Percentiles rank a stretch among this genome's conserved stretches.
These are phyloP conservation scores for Ogataea siamensis DNA, from an alignment of 805 yeast genomes.

Conservation along the genomic window DNA sequence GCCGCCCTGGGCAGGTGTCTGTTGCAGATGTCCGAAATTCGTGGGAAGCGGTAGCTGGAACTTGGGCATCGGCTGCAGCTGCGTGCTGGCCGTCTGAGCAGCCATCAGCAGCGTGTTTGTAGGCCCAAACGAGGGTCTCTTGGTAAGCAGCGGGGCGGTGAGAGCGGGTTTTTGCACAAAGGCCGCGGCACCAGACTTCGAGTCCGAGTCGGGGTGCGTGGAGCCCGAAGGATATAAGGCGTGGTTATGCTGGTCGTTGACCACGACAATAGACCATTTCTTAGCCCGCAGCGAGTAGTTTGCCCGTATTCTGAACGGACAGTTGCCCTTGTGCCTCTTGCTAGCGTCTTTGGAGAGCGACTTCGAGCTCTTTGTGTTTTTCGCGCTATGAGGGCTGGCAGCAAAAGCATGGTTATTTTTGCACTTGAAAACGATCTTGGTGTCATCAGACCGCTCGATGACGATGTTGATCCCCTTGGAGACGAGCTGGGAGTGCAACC, in stretches of 20 bases:
- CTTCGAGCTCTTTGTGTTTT: slow-evolving; percentile 15
- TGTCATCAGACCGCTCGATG: slow-evolving; percentile 59
- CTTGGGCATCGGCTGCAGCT: slow-evolving; percentile 16
- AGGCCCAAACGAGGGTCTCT: slow-evolving; percentile 23
- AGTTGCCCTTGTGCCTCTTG: slow-evolving; percentile 34
- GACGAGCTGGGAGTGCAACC: slow-evolving; percentile 51
- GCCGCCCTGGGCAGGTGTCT: slow-evolving; percentile 11
- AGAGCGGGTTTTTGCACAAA: slow-evolving; percentile 10
- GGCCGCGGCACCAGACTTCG: slow-evolving; percentile 10
- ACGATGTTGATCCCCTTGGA: slow-evolving; percentile 53
- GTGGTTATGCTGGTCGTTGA: slow-evolving; percentile 62
- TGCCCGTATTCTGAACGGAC: slow-evolving; percentile 67
- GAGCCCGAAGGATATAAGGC: slow-evolving; percentile 30
- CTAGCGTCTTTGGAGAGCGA: slow-evolving; percentile 13
- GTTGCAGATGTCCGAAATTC: slow-evolving; percentile 19
- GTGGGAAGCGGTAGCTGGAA: slow-evolving; percentile 26
- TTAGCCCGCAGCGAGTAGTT: slow-evolving; percentile 51
- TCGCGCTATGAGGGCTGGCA: slow-evolving; percentile 4
- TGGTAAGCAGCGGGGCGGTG: slow-evolving; percentile 6
- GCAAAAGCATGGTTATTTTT: slow-evolving; percentile 37
- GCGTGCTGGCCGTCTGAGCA: slow-evolving; percentile 23
- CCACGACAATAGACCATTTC: slow-evolving; percentile 59
- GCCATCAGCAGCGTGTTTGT: slow-evolving; percentile 26
- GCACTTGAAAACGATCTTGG: slow-evolving; percentile 62
- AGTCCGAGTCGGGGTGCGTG: slow-evolving; percentile 9